Conservation (phyloP, 345 rosid species). For the Reutealis trisperma region DNA sequence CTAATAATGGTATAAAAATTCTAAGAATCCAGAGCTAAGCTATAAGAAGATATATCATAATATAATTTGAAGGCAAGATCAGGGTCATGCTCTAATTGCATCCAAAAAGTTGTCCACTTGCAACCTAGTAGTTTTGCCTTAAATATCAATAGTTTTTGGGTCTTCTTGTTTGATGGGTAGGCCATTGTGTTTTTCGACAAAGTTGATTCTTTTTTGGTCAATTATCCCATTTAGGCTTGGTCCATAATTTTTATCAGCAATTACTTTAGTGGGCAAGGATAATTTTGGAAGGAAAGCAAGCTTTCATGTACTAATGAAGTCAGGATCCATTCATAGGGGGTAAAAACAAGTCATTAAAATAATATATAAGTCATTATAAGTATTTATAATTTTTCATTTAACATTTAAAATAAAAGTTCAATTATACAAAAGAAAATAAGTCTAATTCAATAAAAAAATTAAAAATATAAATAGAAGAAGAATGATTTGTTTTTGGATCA, state of each 20-base stretch:
- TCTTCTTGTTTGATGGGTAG: slow-evolving; percentile 3
- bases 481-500: too few species aligned
- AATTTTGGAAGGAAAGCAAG: slow-evolving; percentile 10
- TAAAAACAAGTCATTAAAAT: too few species aligned
- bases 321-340: too few species aligned
- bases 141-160: slow-evolving; percentile 3
- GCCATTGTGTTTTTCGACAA: background rate
- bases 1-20: slow-evolving; percentile 45
- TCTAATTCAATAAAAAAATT: too few species aligned
- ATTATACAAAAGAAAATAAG: too few species aligned
- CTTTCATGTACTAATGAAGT: too few species aligned
- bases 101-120: slow-evolving; percentile 22
- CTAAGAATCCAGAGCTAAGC: slow-evolving; percentile 41
- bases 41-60: slow-evolving; percentile 27
- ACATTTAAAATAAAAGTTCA: too few species aligned
- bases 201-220: background rate
- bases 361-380: too few species aligned
- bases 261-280: background rate
- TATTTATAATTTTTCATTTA: too few species aligned
- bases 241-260: background rate
- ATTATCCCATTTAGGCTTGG: background rate
- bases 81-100: slow-evolving; percentile 31
- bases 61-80: slow-evolving; percentile 39
- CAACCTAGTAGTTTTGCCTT: background rate
- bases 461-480: too few species aligned